Conservation (phyloP, 2,329 filamentous ascomycete species). For the Calonectria multiphialidica region DNA sequence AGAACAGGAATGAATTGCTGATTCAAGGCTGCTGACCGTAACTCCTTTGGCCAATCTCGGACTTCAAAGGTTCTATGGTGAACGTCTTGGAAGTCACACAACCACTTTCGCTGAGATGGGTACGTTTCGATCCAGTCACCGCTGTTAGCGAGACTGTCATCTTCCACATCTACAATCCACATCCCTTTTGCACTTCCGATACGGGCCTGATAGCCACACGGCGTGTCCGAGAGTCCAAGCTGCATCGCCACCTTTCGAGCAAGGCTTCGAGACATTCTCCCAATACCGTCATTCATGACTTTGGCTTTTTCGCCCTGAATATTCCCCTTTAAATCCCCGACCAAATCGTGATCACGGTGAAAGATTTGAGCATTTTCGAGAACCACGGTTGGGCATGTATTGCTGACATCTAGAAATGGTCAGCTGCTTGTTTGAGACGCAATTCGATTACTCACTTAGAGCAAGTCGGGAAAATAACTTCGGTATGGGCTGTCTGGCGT, state of each 20-base stretch:
- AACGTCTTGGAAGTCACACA: constrained; percentile 59
- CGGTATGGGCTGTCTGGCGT: constrained; percentile 58
- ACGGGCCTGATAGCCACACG: constrained; percentile 76
- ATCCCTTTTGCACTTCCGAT: constrained; percentile 82
- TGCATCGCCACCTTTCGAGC: constrained; percentile 63
- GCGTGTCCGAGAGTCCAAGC: constrained; percentile 66
- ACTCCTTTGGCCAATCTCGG: constrained; percentile 51
- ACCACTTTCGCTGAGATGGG: constrained; percentile 78
- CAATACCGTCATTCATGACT: constrained; percentile 77
- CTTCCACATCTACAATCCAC: constrained; percentile 73
- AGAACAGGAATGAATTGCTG: constrained; percentile 78
- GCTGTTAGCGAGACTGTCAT: constrained; percentile 52
- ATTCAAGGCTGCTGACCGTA: constrained; percentile 68
- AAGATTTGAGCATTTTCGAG: constrained; percentile 61
- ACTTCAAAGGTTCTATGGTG: constrained; percentile 76
- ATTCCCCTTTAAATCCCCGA: background rate
- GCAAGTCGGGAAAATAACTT: constrained; percentile 71
- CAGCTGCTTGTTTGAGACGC: background rate
- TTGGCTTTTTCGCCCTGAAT: constrained; percentile 35
- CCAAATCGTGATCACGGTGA: constrained; percentile 38
- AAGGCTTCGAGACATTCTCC: constrained; percentile 71
- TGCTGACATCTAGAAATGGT: constrained; percentile 60
- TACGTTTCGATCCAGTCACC: constrained; percentile 75
- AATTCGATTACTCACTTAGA: constrained; percentile 55
- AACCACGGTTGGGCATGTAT: constrained; percentile 59